Evolutionary conservation across 257 asterid species (phyloP).

Genomic region (Solanum sparsipilum): DNA sequence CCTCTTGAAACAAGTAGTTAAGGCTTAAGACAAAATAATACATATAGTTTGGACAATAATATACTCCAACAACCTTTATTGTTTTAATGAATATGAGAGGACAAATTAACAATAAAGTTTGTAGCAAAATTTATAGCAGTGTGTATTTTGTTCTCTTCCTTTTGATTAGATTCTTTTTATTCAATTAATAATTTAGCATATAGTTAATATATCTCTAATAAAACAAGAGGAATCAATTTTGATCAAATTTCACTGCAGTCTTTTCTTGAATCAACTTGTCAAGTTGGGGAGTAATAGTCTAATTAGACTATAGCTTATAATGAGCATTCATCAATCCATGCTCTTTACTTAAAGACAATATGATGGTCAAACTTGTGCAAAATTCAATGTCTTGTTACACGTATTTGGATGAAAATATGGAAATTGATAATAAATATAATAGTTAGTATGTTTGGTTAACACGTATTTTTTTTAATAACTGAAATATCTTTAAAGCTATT

Average conservation of each 20-base stretch:
- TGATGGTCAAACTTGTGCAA: background rate
- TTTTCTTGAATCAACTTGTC: constrained; percentile 7
- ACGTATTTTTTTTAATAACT: too few relatives aligned
- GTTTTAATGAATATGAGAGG: background rate
- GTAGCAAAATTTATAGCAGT: background rate
- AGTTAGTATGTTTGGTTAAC: background rate
- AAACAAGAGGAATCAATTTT: constrained; percentile 1
- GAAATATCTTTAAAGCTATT: background rate
- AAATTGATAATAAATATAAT: background rate
- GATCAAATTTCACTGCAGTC: constrained; percentile 32
- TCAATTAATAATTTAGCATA: background rate
- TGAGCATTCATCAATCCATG: background rate
- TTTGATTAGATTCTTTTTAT: background rate
- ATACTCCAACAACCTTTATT: background rate
- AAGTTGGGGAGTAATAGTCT: background rate
- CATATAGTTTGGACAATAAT: background rate
- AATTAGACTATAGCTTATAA: background rate
- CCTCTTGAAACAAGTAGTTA: background rate
- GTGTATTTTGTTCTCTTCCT: background rate
- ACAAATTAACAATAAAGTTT: background rate
- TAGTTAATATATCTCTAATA: background rate
- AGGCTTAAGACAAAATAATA: background rate
- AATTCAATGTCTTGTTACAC: background rate
- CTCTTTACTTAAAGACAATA: background rate
- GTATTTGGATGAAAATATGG: background rate